Conservation (phyloP, 2,329 filamentous ascomycete genomes). For the Fusarium pseudoanthophilum region DNA sequence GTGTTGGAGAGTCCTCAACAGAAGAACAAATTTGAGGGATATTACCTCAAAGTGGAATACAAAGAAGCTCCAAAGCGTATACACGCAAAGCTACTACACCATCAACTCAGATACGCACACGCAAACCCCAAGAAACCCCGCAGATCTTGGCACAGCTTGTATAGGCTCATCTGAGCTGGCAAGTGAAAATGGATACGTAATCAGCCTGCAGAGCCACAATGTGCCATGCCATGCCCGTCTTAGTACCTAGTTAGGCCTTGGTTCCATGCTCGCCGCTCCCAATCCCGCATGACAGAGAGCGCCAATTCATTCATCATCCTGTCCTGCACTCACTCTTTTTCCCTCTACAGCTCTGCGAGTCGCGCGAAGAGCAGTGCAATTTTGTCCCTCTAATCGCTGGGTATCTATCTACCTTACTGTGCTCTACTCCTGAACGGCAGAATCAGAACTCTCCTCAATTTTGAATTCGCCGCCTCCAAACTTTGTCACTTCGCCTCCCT, state of each 20-base stretch:
- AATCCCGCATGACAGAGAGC: conserved; percentile 27
- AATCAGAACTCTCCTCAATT: conserved; percentile 1
- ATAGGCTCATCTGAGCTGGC: conserved; percentile 20
- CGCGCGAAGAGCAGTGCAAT: conserved; percentile 26
- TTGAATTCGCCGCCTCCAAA: conserved; percentile 8
- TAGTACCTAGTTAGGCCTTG: conserved; percentile 24
- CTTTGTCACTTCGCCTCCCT: conserved; percentile 11
- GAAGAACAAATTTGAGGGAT: not conserved
- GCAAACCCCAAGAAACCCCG: conserved; percentile 19
- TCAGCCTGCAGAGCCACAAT: conserved; percentile 37
- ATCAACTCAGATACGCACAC: not conserved
- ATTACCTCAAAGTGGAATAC: not conserved
- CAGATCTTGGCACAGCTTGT: conserved; percentile 34
- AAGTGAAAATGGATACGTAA: conserved; percentile 40
- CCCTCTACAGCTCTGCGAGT: conserved; percentile 11
- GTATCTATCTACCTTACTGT: not conserved
- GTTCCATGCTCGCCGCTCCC: conserved; percentile 31
- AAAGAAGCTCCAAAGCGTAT: not conserved
- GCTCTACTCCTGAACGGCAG: not conserved
- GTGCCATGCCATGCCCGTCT: conserved; percentile 3
- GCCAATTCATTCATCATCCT: conserved; percentile 37
- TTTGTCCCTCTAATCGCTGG: conserved; percentile 13
- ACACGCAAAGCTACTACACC: not conserved
- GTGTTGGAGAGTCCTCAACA: not conserved
- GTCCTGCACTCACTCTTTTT: conserved; percentile 29